A percentile compares a stretch with the other conserved stretches of the same genome.
Conservation (phyloP, 352 stramenopile species). For the Phytophthora fragariae region DNA sequence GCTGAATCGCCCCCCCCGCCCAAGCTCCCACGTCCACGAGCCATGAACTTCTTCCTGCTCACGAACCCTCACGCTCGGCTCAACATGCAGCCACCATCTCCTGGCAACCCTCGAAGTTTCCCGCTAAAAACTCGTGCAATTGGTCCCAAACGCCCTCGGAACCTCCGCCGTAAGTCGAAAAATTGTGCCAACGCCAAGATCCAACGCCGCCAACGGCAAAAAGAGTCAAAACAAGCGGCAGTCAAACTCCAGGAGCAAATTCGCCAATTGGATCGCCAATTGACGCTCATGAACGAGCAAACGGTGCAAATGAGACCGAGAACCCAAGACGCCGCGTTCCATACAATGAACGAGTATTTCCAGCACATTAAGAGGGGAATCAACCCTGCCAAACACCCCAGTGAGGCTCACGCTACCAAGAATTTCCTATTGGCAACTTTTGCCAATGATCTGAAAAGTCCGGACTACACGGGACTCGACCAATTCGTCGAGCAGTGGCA, state of each 20-base stretch:
- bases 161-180: slow-evolving; percentile 6
- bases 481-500: slow-evolving; percentile 40
- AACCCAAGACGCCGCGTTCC: slow-evolving; percentile 25
- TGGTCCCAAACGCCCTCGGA: background rate
- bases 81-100: background rate
- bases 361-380: slow-evolving; percentile 33
- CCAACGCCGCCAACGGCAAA: slow-evolving; percentile 3
- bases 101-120: background rate
- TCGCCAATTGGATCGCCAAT: slow-evolving; percentile 2
- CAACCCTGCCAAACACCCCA: slow-evolving; percentile 4
- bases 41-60: slow-evolving; percentile 10
- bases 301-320: slow-evolving; percentile 24
- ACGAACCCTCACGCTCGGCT: slow-evolving; percentile 6
- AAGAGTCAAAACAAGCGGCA: background rate
- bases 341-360: slow-evolving; percentile 45
- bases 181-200: slow-evolving; percentile 17
- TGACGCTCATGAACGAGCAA: slow-evolving; percentile 3
- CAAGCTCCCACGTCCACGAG: background rate
- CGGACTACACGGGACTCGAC: slow-evolving; percentile 44
- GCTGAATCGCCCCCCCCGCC: background rate
- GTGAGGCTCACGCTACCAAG: slow-evolving; percentile 7
- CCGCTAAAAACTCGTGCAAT: background rate
- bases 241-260: slow-evolving; percentile 4
- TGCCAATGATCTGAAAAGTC: slow-evolving; percentile 36
- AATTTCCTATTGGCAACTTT: slow-evolving; percentile 38